Evolutionary conservation across 2,329 filamentous ascomycete species (phyloP).

Genomic region (Penicillium sp.): DNA sequence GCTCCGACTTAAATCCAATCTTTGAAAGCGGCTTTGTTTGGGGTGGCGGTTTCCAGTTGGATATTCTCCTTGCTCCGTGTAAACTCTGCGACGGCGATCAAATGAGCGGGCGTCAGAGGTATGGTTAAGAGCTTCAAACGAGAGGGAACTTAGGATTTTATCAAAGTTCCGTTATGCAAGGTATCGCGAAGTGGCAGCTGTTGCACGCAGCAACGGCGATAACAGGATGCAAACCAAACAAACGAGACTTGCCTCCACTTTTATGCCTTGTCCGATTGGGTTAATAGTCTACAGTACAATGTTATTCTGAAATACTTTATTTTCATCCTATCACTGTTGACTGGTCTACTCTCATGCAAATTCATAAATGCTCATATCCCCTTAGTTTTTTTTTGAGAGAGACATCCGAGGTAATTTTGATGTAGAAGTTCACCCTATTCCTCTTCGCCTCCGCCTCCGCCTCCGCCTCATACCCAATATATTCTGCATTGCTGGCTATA

Average conservation of each 20-base stretch:
- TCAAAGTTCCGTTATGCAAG: background rate
- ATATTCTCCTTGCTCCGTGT: background rate
- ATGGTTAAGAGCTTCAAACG: background rate
- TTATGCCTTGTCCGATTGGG: too few relatives aligned
- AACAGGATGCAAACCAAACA: conserved; percentile 22
- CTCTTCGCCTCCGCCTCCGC: too few relatives aligned
- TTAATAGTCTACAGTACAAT: too few relatives aligned
- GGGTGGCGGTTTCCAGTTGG: background rate
- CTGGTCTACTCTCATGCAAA: too few relatives aligned
- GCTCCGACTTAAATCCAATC: background rate
- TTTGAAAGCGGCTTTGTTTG: conserved; percentile 1
- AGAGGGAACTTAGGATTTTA: conserved; percentile 16
- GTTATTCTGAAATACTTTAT: too few relatives aligned
- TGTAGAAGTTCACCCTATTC: too few relatives aligned
- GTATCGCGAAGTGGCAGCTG: background rate
- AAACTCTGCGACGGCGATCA: background rate
- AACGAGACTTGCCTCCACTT: conserved; percentile 3
- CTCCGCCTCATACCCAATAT: too few relatives aligned
- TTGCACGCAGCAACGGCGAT: conserved; percentile 4
- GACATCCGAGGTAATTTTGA: too few relatives aligned
- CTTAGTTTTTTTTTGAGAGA: too few relatives aligned
- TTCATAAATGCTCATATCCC: too few relatives aligned
- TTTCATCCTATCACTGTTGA: too few relatives aligned
- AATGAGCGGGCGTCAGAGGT: background rate
- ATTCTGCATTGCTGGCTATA: too few relatives aligned